phyloP scores from a whole-genome alignment of 23 red algal genomes.

The Cyanidiococcus yangmingshanensis region DNA sequence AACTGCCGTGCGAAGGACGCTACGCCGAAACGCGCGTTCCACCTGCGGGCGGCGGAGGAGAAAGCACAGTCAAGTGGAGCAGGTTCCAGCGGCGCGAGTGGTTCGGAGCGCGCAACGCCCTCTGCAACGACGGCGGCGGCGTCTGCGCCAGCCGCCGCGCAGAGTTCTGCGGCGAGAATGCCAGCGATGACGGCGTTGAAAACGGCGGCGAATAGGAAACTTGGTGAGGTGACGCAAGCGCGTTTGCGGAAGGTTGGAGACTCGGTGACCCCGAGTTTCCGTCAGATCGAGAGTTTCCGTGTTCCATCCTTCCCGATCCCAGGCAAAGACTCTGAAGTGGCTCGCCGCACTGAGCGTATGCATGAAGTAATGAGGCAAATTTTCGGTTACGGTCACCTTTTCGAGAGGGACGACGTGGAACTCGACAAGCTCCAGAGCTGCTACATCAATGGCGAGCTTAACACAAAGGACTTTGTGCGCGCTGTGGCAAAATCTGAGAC shows the following conservation, averaged over 20 bases:
- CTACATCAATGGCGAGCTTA: conserved; percentile 36
- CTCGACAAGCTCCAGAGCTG: conserved; percentile 19
- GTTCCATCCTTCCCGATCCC: not conserved
- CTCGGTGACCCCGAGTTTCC: not conserved
- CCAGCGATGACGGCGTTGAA: not conserved
- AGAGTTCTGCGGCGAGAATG: not conserved
- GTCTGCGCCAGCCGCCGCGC: not conserved
- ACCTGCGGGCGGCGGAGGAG: not conserved
- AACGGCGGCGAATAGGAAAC: conserved; percentile 7
- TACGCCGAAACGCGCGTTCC: not conserved
- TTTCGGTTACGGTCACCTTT: conserved; percentile 63
- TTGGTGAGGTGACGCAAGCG: conserved; percentile 10
- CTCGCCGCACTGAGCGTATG: conserved; percentile 13
- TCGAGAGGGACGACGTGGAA: conserved; percentile 50
- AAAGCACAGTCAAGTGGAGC: not conserved
- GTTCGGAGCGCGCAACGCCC: not conserved
- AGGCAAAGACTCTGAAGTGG: not conserved
- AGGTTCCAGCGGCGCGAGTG: not conserved
- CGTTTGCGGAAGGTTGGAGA: conserved; percentile 15
- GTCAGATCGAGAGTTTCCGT: conserved; percentile 12
- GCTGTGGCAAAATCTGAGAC: conserved; percentile 45
- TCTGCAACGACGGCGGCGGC: not conserved
- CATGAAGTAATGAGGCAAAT: conserved; percentile 21
- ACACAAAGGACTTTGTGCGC: conserved; percentile 49
- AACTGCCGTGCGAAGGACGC: not conserved